These are phyloP conservation scores for Thamnidium elegans DNA, from an alignment of 192 early-diverging fungal genomes.

Conservation along the genomic window DNA sequence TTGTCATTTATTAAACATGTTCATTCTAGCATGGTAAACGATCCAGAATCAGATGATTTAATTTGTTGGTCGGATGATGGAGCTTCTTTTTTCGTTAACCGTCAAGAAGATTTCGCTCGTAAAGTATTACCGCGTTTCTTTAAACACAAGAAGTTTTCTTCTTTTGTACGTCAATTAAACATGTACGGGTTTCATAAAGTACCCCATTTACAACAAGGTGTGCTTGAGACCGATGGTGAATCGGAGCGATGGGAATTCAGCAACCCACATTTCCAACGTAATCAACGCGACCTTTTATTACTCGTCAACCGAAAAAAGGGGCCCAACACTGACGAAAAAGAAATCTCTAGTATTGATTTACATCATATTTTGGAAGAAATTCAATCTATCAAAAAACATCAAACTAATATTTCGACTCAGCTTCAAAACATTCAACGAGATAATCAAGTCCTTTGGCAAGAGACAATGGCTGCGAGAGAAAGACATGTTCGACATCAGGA, in stretches of 20 bases:
- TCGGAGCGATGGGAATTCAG: conserved; percentile 91
- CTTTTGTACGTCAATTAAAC: conserved; percentile 91
- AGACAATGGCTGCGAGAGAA: conserved; percentile 70
- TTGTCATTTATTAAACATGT: neutral
- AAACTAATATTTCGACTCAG: conserved; percentile 85
- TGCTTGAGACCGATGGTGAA: conserved; percentile 68
- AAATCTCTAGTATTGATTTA: conserved; percentile 47
- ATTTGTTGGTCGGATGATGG: conserved; percentile 92
- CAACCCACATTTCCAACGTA: conserved; percentile 86
- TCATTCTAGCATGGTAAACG: conserved; percentile 81
- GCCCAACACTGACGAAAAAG: conserved; percentile 48
- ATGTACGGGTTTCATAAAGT: conserved; percentile 99
- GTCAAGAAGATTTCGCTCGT: conserved; percentile 32
- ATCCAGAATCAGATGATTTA: conserved; percentile 71
- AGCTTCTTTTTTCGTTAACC: conserved; percentile 75
- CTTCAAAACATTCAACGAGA: conserved; percentile 86
- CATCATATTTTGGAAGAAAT: conserved; percentile 75
- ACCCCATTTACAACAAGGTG: conserved; percentile 88
- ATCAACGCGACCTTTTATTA: conserved; percentile 86
- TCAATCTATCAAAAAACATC: conserved; percentile 88
- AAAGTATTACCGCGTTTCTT: conserved; percentile 80
- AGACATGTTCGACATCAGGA: conserved; percentile 85
- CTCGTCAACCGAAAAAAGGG: conserved; percentile 86
- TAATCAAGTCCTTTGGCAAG: conserved; percentile 87
- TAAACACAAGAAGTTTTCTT: conserved; percentile 91